phyloP scores from a whole-genome alignment of 345 rosid genomes.

The Salix viminalis region DNA sequence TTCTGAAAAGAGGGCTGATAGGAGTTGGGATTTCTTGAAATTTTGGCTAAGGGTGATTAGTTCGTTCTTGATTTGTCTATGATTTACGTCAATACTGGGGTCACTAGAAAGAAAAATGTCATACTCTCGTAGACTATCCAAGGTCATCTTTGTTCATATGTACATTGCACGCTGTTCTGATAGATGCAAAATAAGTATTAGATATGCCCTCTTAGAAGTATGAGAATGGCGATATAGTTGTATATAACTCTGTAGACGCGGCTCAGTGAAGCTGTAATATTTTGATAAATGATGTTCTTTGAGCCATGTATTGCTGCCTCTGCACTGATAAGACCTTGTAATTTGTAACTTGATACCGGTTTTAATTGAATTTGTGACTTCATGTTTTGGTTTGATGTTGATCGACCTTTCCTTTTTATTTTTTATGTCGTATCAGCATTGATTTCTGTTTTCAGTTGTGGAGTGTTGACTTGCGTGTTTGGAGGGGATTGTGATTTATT shows the following conservation, averaged over 20 bases:
- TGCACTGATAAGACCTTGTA: background rate
- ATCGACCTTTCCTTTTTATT: background rate
- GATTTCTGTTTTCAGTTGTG: background rate
- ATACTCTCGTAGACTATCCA: no score
- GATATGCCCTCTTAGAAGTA: background rate
- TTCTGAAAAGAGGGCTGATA: background rate
- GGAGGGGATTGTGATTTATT: background rate
- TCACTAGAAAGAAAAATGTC: no score
- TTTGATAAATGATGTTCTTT: background rate
- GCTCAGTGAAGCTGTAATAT: background rate
- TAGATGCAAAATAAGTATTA: background rate
- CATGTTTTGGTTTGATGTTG: background rate
- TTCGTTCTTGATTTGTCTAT: background rate
- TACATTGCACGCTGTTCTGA: background rate
- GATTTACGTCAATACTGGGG: no score
- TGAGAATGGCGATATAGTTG: background rate
- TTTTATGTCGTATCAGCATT: background rate
- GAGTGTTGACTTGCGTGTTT: background rate
- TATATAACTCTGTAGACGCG: background rate
- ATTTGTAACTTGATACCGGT: background rate
- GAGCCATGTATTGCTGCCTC: background rate
- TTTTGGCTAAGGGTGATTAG: background rate
- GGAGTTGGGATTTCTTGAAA: background rate
- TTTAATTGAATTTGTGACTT: background rate
- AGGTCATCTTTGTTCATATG: background rate